Conservation (phyloP, 1,139 yeast genomes). For the Barnettozyma hawaiiensis region DNA sequence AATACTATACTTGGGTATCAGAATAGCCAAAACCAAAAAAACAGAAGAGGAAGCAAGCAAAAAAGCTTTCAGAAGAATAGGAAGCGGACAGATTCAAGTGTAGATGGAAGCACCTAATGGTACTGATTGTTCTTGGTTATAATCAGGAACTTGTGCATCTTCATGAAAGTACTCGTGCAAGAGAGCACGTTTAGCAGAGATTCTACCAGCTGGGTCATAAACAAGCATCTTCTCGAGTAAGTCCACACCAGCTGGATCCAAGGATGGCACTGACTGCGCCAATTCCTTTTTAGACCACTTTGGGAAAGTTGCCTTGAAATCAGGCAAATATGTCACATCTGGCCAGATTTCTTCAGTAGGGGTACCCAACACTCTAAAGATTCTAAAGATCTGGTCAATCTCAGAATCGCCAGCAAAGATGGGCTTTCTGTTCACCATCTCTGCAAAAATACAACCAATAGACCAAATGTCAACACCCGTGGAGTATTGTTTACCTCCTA, state of each 20-base stretch:
- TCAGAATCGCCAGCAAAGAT: constrained; percentile 97
- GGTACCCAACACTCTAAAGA: constrained; percentile 88
- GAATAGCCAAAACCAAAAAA: too few species aligned
- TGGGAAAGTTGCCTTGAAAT: constrained; percentile 92
- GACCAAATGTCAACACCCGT: constrained; percentile 99
- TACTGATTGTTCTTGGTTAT: constrained; percentile 24
- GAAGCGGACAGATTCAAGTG: constrained; percentile 12
- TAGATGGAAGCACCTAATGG: constrained; percentile 28
- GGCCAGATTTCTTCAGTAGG: constrained; percentile 97
- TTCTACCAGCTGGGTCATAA: constrained; percentile 91
- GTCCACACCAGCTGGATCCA: constrained; percentile 81
- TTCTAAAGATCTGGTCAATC: constrained; percentile 94
- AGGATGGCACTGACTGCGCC: constrained; percentile 66
- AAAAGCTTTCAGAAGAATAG: not conserved
- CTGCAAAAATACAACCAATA: constrained; percentile 96
- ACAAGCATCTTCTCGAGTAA: constrained; percentile 72
- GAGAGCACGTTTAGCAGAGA: constrained; percentile 90
- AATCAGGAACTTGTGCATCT: constrained; percentile 27
- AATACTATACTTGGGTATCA: not conserved
- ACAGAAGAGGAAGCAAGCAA: not conserved
- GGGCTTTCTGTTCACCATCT: constrained; percentile 95
- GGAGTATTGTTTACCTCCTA: constrained; percentile 96
- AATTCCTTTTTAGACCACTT: constrained; percentile 82
- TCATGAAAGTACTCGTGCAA: constrained; percentile 85
- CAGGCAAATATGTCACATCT: constrained; percentile 89